A percentile compares a stretch with the other conserved stretches of the same genome.
phyloP scores from a whole-genome alignment of 352 stramenopile genomes.

The Globisporangium sylvaticum region DNA sequence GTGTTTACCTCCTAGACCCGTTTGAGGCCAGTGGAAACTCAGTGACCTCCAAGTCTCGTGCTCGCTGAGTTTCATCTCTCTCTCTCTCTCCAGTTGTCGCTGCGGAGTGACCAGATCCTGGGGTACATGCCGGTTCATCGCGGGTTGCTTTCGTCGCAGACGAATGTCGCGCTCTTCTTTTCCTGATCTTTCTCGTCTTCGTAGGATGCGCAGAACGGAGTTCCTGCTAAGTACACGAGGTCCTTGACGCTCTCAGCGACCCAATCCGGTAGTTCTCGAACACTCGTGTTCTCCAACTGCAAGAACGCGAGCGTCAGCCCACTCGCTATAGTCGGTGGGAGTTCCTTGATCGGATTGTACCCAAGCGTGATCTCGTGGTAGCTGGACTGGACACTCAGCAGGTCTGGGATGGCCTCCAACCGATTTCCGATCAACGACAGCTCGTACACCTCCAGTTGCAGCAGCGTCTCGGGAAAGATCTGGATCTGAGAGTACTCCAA shows the following conservation, averaged over 20 bases:
- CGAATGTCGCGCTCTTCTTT: not conserved
- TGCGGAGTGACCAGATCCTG: not conserved
- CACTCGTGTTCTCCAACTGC: conserved; percentile 15
- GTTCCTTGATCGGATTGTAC: conserved; percentile 17
- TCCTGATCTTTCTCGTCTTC: not conserved
- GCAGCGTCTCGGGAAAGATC: not conserved
- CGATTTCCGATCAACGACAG: conserved; percentile 15
- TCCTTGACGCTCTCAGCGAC: conserved; percentile 3
- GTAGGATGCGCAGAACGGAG: not conserved
- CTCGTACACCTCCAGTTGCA: conserved; percentile 9
- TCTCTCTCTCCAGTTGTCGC: not conserved
- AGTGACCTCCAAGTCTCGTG: not conserved
- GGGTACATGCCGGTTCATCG: conserved; percentile 11
- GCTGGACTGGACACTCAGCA: not conserved
- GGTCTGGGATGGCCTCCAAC: conserved; percentile 11
- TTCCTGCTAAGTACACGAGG: not conserved
- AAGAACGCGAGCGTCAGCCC: conserved; percentile 17
- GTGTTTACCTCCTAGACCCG: not conserved
- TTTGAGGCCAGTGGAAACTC: not conserved
- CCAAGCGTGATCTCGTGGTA: conserved; percentile 25
- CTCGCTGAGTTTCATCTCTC: not conserved
- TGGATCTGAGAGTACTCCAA: conserved; percentile 19
- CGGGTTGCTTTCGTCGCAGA: conserved; percentile 10
- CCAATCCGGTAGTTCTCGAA: conserved; percentile 17
- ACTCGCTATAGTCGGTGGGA: conserved; percentile 11